A percentile compares a stretch with the other conserved stretches of the same genome.
Conservation (phyloP, 108 stramenopile genomes). For the Skeletonema menzelii region DNA sequence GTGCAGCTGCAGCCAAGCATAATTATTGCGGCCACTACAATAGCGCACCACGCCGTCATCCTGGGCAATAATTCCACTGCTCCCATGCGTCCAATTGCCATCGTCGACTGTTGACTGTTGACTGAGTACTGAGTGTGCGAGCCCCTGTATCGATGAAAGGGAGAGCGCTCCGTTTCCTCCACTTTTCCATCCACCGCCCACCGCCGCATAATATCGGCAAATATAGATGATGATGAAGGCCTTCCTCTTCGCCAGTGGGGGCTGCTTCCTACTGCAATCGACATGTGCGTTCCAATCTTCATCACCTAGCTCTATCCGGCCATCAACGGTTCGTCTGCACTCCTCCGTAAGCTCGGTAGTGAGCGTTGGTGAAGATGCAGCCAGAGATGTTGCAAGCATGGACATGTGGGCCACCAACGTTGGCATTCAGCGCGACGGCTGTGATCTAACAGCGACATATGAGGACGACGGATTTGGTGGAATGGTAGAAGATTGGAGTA, state of each 20-base stretch:
- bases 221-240: neutral
- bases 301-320: neutral
- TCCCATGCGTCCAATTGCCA: too few species aligned
- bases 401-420: conserved; percentile 13
- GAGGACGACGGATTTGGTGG: conserved; percentile 3
- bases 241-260: neutral
- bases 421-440: conserved; percentile 12
- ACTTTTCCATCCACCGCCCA: too few species aligned
- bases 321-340: neutral
- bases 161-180: too few species aligned
- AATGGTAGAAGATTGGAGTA: neutral
- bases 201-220: too few species aligned
- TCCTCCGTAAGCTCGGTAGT: neutral
- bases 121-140: too few species aligned
- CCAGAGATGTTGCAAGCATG: conserved; percentile 1
- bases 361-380: conserved; percentile 4
- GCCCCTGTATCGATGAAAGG: too few species aligned
- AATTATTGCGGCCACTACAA: neutral
- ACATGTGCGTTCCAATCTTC: neutral
- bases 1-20: neutral
- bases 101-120: too few species aligned
- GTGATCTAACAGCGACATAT: neutral
- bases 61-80: neutral
- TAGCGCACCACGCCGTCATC: neutral
- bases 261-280: neutral